phyloP scores from a whole-genome alignment of 495 filamentous ascomycete genomes.

The Hypoxylon subgilvum region DNA sequence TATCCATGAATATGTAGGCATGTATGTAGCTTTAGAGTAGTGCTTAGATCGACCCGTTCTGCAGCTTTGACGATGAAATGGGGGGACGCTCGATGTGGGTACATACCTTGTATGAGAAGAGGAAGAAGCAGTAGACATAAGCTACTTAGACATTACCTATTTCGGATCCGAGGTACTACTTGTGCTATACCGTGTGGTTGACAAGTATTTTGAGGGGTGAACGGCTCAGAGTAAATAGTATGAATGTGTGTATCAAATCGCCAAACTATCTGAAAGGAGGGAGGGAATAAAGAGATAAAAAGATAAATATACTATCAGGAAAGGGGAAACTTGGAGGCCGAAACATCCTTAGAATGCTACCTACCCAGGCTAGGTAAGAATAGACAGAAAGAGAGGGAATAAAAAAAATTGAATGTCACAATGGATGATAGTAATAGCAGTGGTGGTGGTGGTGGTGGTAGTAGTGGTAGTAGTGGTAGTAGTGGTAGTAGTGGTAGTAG shows the following conservation, averaged over 20 bases:
- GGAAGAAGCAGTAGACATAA: constrained; percentile 8
- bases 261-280: constrained; percentile 20
- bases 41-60: constrained; percentile 39
- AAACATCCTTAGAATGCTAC: constrained; percentile 28
- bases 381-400: not conserved
- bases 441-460: no score
- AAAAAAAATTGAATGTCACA: constrained; percentile 2
- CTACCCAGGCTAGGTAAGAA: constrained; percentile 22
- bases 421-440: no score
- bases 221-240: no score
- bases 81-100: constrained; percentile 32
- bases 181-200: no score
- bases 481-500: no score
- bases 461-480: no score
- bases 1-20: not conserved
- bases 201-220: no score
- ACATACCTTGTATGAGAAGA: constrained; percentile 27
- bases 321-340: constrained; percentile 26
- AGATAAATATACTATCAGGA: constrained; percentile 16
- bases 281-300: constrained; percentile 14
- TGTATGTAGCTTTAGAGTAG: constrained; percentile 23
- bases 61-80: constrained; percentile 38
- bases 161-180: constrained; percentile 30
- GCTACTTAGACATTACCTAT: no score
- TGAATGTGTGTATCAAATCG: no score